These are phyloP conservation scores for Cercophora sp. DNA, from an alignment of 495 filamentous ascomycete genomes.

Conservation along the genomic window DNA sequence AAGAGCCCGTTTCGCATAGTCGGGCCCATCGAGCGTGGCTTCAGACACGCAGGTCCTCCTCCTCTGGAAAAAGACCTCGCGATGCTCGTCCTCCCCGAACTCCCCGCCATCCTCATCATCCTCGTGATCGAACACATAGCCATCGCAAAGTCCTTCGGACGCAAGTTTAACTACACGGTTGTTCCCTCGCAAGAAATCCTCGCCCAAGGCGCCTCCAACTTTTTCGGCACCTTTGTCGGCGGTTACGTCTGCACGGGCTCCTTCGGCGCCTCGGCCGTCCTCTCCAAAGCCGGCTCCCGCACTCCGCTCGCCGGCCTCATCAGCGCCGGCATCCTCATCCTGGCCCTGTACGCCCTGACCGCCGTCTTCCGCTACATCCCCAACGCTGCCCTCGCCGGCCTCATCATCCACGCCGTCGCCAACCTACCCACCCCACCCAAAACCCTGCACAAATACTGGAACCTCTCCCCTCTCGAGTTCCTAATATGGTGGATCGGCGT, in stretches of 20 bases:
- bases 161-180: slow-evolving; percentile 31
- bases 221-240: slow-evolving; percentile 32
- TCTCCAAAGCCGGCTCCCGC: slow-evolving; percentile 34
- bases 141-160: slow-evolving; percentile 36
- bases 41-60: slow-evolving; percentile 15
- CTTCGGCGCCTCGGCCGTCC: slow-evolving; percentile 35
- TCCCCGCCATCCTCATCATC: slow-evolving; percentile 26
- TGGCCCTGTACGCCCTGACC: slow-evolving; percentile 32
- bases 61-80: slow-evolving; percentile 2
- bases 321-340: slow-evolving; percentile 30
- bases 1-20: slow-evolving; percentile 14
- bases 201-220: slow-evolving; percentile 33
- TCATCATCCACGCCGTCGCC: slow-evolving; percentile 34
- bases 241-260: slow-evolving; percentile 36
- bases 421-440: slow-evolving; percentile 32
- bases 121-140: slow-evolving; percentile 37
- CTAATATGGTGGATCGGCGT: slow-evolving; percentile 34
- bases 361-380: slow-evolving; percentile 35
- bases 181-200: slow-evolving; percentile 35
- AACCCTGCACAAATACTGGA: slow-evolving; percentile 32
- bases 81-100: slow-evolving; percentile 13
- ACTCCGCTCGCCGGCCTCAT: slow-evolving; percentile 35
- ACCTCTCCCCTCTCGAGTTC: slow-evolving; percentile 30
- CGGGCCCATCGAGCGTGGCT: slow-evolving; percentile 11
- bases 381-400: slow-evolving; percentile 29